Percentiles rank a stretch among this genome's conserved stretches.
Conservation (phyloP, 257 asterid genomes). For the Cruciata laevipes region DNA sequence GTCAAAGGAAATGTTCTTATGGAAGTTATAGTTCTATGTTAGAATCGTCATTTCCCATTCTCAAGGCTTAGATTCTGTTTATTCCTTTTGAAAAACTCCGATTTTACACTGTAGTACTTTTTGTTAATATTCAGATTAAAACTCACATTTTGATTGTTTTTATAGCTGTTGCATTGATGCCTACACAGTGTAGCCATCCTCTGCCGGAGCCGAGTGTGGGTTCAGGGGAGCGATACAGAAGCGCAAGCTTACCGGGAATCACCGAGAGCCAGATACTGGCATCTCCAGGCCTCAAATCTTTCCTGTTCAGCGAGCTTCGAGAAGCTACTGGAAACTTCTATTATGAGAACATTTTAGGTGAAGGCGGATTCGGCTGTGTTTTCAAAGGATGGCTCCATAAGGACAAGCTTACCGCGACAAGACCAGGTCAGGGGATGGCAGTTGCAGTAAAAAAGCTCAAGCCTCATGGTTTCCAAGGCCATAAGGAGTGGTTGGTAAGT, state of each 20-base stretch:
- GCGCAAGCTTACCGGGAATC: slow-evolving; percentile 14
- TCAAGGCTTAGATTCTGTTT: background rate
- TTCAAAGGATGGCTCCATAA: slow-evolving; percentile 35
- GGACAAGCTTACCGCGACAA: slow-evolving; percentile 19
- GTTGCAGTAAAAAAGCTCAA: slow-evolving; percentile 37
- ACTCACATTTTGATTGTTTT: background rate
- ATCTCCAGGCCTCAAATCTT: slow-evolving; percentile 30
- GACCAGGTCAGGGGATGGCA: slow-evolving; percentile 26
- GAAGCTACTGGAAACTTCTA: slow-evolving; percentile 26
- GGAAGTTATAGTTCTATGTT: background rate
- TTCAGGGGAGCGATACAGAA: slow-evolving; percentile 9
- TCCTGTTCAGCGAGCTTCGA: slow-evolving; percentile 25
- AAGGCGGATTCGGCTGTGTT: slow-evolving; percentile 43
- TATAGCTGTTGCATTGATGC: slow-evolving; percentile 12
- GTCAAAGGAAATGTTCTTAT: background rate
- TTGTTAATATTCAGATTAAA: too few species aligned
- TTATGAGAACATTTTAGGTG: slow-evolving; percentile 28
- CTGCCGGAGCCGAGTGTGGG: slow-evolving; percentile 28
- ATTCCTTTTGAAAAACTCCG: background rate
- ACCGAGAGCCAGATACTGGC: slow-evolving; percentile 34
- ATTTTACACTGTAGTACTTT: too few species aligned
- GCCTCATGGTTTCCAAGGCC: slow-evolving; percentile 37
- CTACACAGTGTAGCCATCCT: slow-evolving; percentile 27
- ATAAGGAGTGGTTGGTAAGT: slow-evolving; percentile 44
- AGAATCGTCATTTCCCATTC: background rate